phyloP scores from a whole-genome alignment of 805 yeast genomes.

The Myxozyma nipponensis region DNA sequence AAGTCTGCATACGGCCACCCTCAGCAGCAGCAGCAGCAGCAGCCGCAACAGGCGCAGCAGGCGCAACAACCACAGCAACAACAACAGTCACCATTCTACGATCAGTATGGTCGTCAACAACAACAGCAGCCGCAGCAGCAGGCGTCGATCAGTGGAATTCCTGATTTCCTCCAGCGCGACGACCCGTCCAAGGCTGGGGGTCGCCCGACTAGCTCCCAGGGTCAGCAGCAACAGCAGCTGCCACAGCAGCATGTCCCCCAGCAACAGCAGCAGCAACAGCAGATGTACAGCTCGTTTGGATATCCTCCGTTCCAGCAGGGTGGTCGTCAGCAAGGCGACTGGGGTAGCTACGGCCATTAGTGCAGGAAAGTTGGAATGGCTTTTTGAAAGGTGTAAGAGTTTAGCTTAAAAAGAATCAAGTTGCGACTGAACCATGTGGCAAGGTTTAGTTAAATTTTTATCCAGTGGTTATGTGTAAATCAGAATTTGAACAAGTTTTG shows the following conservation, averaged over 20 bases:
- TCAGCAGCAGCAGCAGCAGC: conserved; percentile 20
- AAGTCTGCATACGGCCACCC: conserved; percentile 24
- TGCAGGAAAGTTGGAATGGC: background rate
- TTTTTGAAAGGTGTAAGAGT: no score
- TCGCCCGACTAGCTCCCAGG: conserved; percentile 15
- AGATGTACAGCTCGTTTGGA: conserved; percentile 24
- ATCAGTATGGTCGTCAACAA: conserved; percentile 18
- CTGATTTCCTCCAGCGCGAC: conserved; percentile 28
- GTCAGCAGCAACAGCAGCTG: conserved; percentile 20
- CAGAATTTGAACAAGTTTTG: no score
- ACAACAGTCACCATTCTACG: conserved; percentile 8
- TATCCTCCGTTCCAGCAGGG: conserved; percentile 21
- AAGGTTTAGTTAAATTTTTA: background rate
- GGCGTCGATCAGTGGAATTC: conserved; percentile 25
- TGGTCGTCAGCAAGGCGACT: conserved; percentile 24
- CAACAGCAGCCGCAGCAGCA: conserved; percentile 13
- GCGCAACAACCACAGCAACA: conserved; percentile 3
- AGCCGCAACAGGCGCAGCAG: conserved; percentile 14
- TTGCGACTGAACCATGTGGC: no score
- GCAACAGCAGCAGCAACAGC: conserved; percentile 20
- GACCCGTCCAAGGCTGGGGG: conserved; percentile 20
- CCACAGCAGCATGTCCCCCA: conserved; percentile 26
- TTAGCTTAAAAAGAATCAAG: no score
- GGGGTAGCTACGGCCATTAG: conserved; percentile 21
- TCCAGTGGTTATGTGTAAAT: background rate